Conservation (phyloP, 192 early-diverging fungal genomes). For the Coemansia sp. region DNA sequence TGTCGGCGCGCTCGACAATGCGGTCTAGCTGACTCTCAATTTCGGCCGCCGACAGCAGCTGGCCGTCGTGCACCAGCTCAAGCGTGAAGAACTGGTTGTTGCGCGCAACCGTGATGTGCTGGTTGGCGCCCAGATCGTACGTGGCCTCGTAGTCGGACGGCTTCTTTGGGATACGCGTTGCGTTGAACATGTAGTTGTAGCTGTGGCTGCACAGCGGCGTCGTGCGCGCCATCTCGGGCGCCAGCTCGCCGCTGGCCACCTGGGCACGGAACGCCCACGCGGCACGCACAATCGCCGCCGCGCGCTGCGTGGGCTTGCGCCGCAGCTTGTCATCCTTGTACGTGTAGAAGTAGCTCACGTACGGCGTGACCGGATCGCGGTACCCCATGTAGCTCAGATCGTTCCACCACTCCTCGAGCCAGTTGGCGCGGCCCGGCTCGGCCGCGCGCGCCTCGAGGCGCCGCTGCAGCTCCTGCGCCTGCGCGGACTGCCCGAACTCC, state of each 20-base stretch:
- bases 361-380: slow-evolving; percentile 93
- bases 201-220: slow-evolving; percentile 82
- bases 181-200: slow-evolving; percentile 97
- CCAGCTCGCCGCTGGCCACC: slow-evolving; percentile 70
- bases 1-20: slow-evolving; percentile 67
- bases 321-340: slow-evolving; percentile 86
- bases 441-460: slow-evolving; percentile 73
- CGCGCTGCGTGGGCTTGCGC: slow-evolving; percentile 72
- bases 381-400: slow-evolving; percentile 91
- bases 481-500: slow-evolving; percentile 79
- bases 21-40: slow-evolving; percentile 66
- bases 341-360: slow-evolving; percentile 95
- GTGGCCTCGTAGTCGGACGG: slow-evolving; percentile 76
- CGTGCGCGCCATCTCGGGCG: slow-evolving; percentile 76
- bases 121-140: slow-evolving; percentile 69
- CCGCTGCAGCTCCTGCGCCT: slow-evolving; percentile 81
- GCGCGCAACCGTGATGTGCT: slow-evolving; percentile 82
- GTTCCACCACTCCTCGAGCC: slow-evolving; percentile 98
- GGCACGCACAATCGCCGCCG: slow-evolving; percentile 84
- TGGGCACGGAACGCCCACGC: slow-evolving; percentile 82
- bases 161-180: slow-evolving; percentile 82
- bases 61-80: slow-evolving; percentile 58
- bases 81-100: slow-evolving; percentile 87
- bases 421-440: slow-evolving; percentile 73
- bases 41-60: slow-evolving; percentile 64